Conservation (phyloP, 2,329 filamentous ascomycete species). For the Ophiostoma ulmi region DNA sequence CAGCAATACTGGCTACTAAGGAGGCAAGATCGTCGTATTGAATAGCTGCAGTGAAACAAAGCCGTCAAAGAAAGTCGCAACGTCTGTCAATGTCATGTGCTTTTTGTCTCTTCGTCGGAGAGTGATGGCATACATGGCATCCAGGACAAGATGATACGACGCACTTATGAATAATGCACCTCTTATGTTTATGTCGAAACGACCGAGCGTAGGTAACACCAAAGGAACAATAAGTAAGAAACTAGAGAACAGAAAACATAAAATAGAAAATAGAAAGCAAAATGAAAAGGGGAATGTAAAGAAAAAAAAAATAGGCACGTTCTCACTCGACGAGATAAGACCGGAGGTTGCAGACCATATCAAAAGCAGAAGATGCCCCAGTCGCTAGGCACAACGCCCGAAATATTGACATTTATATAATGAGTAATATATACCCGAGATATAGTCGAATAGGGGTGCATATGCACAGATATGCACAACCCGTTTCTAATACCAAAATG, state of each 20-base stretch:
- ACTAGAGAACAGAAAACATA: neutral
- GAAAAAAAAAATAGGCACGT: too few relatives aligned
- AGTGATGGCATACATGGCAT: too few relatives aligned
- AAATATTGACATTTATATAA: too few relatives aligned
- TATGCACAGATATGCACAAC: neutral
- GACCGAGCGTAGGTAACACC: neutral
- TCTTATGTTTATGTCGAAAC: neutral
- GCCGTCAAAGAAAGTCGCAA: too few relatives aligned
- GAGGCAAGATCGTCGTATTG: neutral
- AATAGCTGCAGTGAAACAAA: neutral
- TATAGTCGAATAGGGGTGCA: neutral
- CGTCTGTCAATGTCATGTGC: too few relatives aligned
- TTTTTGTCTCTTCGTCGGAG: too few relatives aligned
- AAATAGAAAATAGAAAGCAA: neutral
- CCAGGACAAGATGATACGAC: too few relatives aligned
- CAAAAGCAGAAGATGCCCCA: neutral
- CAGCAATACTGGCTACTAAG: neutral
- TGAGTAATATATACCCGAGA: too few relatives aligned
- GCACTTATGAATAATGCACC: neutral
- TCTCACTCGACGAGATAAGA: too few relatives aligned
- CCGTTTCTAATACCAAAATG: too few relatives aligned
- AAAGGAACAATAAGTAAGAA: neutral
- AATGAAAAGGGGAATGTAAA: too few relatives aligned
- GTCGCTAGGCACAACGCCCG: neutral
- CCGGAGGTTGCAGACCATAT: neutral